phyloP scores from a whole-genome alignment of 345 rosid species.

The Streptanthus diversifolius region DNA sequence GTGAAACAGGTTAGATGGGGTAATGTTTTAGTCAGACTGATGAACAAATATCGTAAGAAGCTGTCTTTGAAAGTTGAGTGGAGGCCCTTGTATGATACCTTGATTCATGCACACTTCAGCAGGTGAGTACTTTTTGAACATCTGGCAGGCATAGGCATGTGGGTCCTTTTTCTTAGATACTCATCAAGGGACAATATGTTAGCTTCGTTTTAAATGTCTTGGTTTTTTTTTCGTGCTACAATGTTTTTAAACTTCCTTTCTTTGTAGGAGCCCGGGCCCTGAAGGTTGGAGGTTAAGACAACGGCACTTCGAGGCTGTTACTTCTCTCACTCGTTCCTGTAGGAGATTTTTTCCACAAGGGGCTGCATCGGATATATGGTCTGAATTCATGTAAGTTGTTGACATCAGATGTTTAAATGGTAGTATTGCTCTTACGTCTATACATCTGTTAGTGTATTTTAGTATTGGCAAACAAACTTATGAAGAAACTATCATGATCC shows the following conservation, averaged over 20 bases:
- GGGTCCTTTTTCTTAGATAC: neutral
- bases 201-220: neutral
- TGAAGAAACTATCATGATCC: neutral
- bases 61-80: constrained; percentile 70
- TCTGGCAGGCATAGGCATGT: neutral
- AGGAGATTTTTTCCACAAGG: constrained; percentile 82
- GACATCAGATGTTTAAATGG: constrained; percentile 7
- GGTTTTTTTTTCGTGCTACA: neutral
- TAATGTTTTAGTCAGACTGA: constrained; percentile 64
- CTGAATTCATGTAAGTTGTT: constrained; percentile 74
- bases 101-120: constrained; percentile 79
- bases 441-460: neutral
- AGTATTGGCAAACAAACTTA: neutral
- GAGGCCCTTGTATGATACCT: constrained; percentile 90
- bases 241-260: neutral
- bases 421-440: neutral
- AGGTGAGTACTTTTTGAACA: constrained; percentile 48
- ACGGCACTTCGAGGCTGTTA: constrained; percentile 77
- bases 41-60: constrained; percentile 74
- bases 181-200: neutral
- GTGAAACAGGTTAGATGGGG: constrained; percentile 94
- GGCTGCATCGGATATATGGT: constrained; percentile 93
- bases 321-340: constrained; percentile 84
- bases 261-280: constrained; percentile 83
- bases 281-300: constrained; percentile 98